These are phyloP conservation scores for Bruguiera parviflora DNA, from an alignment of 345 rosid genomes.

Conservation along the genomic window DNA sequence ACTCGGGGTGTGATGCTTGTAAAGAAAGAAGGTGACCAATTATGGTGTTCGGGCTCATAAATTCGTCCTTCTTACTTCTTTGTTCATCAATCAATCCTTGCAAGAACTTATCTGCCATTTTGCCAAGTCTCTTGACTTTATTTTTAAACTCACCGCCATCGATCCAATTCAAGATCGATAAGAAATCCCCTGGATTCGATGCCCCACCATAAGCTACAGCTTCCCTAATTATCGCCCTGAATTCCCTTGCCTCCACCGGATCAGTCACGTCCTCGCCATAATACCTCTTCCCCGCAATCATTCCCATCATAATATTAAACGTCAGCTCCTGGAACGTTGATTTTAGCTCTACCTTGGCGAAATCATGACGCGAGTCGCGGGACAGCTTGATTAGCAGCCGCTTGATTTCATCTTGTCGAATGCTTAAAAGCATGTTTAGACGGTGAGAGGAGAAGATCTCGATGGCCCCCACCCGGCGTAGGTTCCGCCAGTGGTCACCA, in stretches of 20 bases:
- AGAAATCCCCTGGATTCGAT: constrained; percentile 33
- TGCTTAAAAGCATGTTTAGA: constrained; percentile 16
- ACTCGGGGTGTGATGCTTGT: constrained; percentile 39
- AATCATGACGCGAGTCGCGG: background rate
- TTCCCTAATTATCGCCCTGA: constrained; percentile 23
- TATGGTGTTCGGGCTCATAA: constrained; percentile 27
- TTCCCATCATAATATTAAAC: constrained; percentile 19
- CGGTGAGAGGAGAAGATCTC: constrained; percentile 41
- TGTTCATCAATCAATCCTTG: constrained; percentile 42
- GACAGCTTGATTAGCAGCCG: background rate
- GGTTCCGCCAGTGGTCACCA: constrained; percentile 49
- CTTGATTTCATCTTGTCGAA: constrained; percentile 35
- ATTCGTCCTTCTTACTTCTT: constrained; percentile 7
- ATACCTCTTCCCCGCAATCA: constrained; percentile 24
- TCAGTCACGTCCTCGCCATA: constrained; percentile 25
- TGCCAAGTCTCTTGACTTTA: constrained; percentile 17
- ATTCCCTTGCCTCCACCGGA: constrained; percentile 24
- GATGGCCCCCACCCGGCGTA: constrained; percentile 35
- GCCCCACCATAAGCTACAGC: constrained; percentile 18
- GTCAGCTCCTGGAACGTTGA: constrained; percentile 18
- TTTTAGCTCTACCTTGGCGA: constrained; percentile 18
- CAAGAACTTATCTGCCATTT: constrained; percentile 28
- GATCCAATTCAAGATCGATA: constrained; percentile 38
- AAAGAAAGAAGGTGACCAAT: constrained; percentile 36
- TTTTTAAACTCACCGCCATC: constrained; percentile 12